A percentile compares a stretch with the other conserved stretches of the same genome.
These are phyloP conservation scores for Zychaea mexicana DNA, from an alignment of 371 early-diverging fungal genomes.

Conservation along the genomic window DNA sequence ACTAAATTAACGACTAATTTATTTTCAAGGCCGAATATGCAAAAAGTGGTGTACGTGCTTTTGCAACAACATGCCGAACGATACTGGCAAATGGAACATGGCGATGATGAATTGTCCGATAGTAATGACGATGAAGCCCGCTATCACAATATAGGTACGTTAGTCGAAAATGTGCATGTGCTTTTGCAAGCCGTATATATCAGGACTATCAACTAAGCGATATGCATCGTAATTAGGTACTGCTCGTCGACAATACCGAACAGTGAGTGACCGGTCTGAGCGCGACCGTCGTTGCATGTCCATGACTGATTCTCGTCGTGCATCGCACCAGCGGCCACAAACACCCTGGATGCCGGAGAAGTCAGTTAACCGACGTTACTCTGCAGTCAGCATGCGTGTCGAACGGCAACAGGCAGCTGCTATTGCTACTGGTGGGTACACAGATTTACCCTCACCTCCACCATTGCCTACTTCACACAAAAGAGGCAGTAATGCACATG, in stretches of 20 bases:
- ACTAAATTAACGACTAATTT: neutral
- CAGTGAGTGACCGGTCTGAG: slow-evolving; percentile 30
- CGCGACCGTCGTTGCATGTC: slow-evolving; percentile 40
- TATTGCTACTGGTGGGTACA: neutral
- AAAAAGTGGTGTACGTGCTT: slow-evolving; percentile 53
- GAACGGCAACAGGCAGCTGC: neutral
- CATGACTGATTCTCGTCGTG: slow-evolving; percentile 31
- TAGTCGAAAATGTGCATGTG: neutral
- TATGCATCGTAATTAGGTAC: slow-evolving; percentile 16
- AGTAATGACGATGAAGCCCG: slow-evolving; percentile 23
- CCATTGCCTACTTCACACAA: neutral
- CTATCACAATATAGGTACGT: slow-evolving; percentile 10
- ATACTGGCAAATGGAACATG: slow-evolving; percentile 52
- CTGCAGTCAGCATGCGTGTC: slow-evolving; percentile 15
- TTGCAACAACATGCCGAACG: slow-evolving; percentile 49
- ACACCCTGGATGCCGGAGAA: slow-evolving; percentile 20
- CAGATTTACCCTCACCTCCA: neutral
- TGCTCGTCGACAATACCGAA: slow-evolving; percentile 33
- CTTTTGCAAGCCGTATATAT: no score
- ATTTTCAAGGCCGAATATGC: slow-evolving; percentile 47
- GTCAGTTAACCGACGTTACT: slow-evolving; percentile 16
- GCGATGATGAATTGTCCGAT: slow-evolving; percentile 27
- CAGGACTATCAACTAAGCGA: no score
- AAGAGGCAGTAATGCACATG: neutral
- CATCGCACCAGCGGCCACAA: slow-evolving; percentile 10